Conservation (phyloP, 2,329 filamentous ascomycete genomes). For the Calycina marina region DNA sequence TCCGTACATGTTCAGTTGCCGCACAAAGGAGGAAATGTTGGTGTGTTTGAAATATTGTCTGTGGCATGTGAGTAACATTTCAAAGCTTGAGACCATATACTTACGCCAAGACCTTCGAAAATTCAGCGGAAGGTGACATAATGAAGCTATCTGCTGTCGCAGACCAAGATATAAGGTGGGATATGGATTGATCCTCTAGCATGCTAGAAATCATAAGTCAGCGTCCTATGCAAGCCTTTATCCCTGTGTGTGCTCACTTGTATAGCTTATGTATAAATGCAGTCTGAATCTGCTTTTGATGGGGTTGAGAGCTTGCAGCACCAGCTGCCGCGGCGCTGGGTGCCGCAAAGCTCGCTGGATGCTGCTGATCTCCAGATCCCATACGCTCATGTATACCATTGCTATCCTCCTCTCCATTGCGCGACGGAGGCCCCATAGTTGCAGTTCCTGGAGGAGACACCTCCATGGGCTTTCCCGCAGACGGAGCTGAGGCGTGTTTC, state of each 20-base stretch:
- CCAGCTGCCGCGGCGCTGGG: conserved; percentile 28
- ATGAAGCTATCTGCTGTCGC: conserved; percentile 91
- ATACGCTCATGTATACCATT: conserved; percentile 22
- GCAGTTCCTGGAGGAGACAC: conserved; percentile 34
- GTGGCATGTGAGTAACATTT: conserved; percentile 9
- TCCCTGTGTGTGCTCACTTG: conserved; percentile 51
- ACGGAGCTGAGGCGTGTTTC: conserved; percentile 43
- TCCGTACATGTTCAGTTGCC: conserved; percentile 98
- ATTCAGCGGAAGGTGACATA: conserved; percentile 94
- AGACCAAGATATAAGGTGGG: conserved; percentile 95
- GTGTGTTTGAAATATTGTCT: conserved; percentile 99
- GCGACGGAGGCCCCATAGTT: conserved; percentile 24
- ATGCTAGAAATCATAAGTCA: conserved; percentile 49
- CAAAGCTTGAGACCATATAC: conserved; percentile 24
- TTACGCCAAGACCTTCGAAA: conserved; percentile 94
- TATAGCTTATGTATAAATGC: conserved; percentile 99
- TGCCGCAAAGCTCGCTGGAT: conserved; percentile 17
- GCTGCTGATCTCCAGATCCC: conserved; percentile 24
- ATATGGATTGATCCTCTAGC: conserved; percentile 86
- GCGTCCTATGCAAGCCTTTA: conserved; percentile 2
- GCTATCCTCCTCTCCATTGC: conserved; percentile 22
- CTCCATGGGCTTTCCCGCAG: conserved; percentile 46
- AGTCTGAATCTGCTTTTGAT: conserved; percentile 95
- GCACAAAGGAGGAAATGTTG: conserved; percentile 96
- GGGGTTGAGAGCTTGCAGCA: no score